Evolutionary conservation across 805 yeast species (phyloP).

Genomic region (Saturnispora quitensis): DNA sequence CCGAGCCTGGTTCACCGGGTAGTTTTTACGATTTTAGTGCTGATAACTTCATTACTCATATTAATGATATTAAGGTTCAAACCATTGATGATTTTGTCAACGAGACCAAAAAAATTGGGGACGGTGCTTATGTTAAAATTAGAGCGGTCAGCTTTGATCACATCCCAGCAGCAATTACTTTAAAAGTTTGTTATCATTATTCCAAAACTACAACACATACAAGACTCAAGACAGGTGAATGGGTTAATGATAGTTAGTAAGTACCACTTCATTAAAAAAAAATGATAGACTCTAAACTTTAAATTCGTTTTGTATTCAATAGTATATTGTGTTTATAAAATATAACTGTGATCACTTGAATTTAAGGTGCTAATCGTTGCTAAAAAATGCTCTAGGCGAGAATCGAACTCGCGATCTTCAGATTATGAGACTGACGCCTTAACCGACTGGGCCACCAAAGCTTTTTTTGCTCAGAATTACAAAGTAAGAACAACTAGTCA

Average conservation of each 20-base stretch:
- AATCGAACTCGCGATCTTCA: constrained; percentile 31
- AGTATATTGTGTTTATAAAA: too few species aligned
- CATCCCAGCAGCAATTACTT: too few species aligned
- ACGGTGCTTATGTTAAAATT: constrained; percentile 70
- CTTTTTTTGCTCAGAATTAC: constrained; percentile 7
- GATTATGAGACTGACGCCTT: constrained; percentile 31
- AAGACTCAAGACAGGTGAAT: too few species aligned
- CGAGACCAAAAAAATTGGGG: constrained; percentile 63
- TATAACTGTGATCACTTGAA: neutral
- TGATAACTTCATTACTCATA: constrained; percentile 82
- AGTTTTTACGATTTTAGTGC: constrained; percentile 68
- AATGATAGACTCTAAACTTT: too few species aligned
- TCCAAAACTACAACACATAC: too few species aligned
- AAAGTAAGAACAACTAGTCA: too few species aligned
- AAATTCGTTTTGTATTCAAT: too few species aligned
- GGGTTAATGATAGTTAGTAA: too few species aligned
- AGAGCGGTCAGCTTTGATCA: constrained; percentile 43
- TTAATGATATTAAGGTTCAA: constrained; percentile 66
- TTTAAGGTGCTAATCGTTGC: neutral
- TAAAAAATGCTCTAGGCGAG: constrained; percentile 28
- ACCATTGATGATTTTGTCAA: constrained; percentile 58
- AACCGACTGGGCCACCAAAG: constrained; percentile 31
- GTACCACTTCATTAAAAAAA: too few species aligned
- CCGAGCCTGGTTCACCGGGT: constrained; percentile 82
- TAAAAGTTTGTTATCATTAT: too few species aligned